phyloP scores from a whole-genome alignment of 805 yeast species.

The Pichia exigua region DNA sequence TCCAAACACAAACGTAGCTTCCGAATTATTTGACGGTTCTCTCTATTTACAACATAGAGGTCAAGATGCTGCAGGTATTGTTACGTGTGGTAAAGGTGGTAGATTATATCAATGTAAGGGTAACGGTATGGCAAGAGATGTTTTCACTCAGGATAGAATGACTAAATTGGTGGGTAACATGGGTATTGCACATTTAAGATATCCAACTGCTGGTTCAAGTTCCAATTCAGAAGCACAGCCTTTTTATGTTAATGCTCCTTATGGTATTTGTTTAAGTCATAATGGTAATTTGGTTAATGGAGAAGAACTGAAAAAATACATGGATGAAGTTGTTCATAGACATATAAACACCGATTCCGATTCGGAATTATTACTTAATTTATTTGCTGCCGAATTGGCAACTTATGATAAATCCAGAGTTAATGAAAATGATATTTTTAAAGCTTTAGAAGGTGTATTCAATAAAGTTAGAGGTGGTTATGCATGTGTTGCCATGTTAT shows the following conservation, averaged over 20 bases:
- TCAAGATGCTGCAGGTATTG: constrained; percentile 99
- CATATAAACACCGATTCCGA: constrained; percentile 97
- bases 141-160: constrained; percentile 80
- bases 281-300: constrained; percentile 95
- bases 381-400: constrained; percentile 88
- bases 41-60: constrained; percentile 94
- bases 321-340: constrained; percentile 92
- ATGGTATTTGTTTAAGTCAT: constrained; percentile 84
- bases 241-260: constrained; percentile 94
- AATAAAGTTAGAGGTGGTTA: constrained; percentile 88
- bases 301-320: constrained; percentile 59
- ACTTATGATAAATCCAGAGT: constrained; percentile 90
- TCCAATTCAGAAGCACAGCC: constrained; percentile 98
- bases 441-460: constrained; percentile 78
- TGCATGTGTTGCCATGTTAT: constrained; percentile 90
- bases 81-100: constrained; percentile 90
- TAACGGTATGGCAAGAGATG: constrained; percentile 97
- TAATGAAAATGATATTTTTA: constrained; percentile 80
- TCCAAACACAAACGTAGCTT: constrained; percentile 64
- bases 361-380: constrained; percentile 80
- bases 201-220: constrained; percentile 95
- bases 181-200: constrained; percentile 92
- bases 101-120: constrained; percentile 96
- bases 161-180: constrained; percentile 77
- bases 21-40: constrained; percentile 88